Evolutionary conservation across 2,329 filamentous ascomycete species (phyloP).

Genomic region (Bipolaris victoriae): DNA sequence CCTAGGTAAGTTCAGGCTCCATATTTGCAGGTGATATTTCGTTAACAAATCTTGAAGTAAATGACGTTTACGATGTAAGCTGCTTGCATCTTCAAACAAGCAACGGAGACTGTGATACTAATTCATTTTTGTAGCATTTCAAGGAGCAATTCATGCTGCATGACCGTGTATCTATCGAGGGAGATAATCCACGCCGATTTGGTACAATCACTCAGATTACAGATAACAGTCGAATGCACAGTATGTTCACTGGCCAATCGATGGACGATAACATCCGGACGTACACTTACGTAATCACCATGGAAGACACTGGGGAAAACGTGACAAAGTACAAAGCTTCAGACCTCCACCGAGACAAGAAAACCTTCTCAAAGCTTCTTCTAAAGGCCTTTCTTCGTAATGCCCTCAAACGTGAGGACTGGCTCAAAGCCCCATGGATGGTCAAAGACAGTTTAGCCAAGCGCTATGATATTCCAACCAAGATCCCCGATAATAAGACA

Average conservation of each 20-base stretch:
- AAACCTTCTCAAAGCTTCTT: constrained; percentile 93
- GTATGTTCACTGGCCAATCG: constrained; percentile 34
- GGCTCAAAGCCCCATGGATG: constrained; percentile 96
- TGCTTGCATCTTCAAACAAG: background rate
- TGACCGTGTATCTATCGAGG: constrained; percentile 44
- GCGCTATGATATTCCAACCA: constrained; percentile 84
- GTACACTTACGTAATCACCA: constrained; percentile 40
- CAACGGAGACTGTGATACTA: constrained; percentile 3
- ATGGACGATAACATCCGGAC: constrained; percentile 40
- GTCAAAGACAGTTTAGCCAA: constrained; percentile 86
- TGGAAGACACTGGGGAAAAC: constrained; percentile 41
- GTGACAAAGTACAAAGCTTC: constrained; percentile 57
- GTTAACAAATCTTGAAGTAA: constrained; percentile 23
- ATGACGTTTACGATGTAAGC: constrained; percentile 18
- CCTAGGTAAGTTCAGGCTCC: constrained; percentile 58
- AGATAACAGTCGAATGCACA: constrained; percentile 39
- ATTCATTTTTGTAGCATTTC: constrained; percentile 35
- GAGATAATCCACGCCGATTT: constrained; percentile 35
- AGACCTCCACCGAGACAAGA: constrained; percentile 84
- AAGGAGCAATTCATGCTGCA: constrained; percentile 43
- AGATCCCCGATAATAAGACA: constrained; percentile 66
- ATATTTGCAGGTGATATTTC: constrained; percentile 40
- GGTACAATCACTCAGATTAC: constrained; percentile 42
- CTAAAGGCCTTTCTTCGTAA: constrained; percentile 94
- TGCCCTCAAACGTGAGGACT: constrained; percentile 87